These are phyloP conservation scores for Fusarium humuli DNA, from an alignment of 2,329 filamentous ascomycete species.

Conservation along the genomic window DNA sequence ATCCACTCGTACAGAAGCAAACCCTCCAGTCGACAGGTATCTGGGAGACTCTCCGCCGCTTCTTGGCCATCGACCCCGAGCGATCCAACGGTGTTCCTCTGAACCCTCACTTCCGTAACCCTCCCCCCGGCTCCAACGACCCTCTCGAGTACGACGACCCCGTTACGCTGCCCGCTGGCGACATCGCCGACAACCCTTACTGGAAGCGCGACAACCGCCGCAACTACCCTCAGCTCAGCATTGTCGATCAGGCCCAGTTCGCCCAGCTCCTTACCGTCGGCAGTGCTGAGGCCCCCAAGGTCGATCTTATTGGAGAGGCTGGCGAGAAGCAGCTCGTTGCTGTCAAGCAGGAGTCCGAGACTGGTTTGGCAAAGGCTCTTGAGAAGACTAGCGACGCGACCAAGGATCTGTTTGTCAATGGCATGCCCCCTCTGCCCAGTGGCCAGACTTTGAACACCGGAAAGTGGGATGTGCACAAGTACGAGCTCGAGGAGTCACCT, in stretches of 20 bases:
- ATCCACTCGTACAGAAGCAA: constrained; percentile 78
- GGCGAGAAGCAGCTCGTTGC: constrained; percentile 75
- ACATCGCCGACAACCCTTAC: constrained; percentile 59
- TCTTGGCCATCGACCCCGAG: constrained; percentile 84
- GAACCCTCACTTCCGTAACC: constrained; percentile 92
- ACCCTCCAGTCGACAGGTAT: constrained; percentile 89
- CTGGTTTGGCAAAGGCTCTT: constrained; percentile 79
- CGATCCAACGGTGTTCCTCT: constrained; percentile 93
- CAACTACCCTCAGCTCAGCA: constrained; percentile 82
- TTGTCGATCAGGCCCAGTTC: constrained; percentile 85
- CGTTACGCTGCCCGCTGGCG: constrained; percentile 68
- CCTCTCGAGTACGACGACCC: constrained; percentile 54
- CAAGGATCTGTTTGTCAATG: constrained; percentile 76
- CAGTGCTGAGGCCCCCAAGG: constrained; percentile 82
- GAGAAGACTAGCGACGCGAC: constrained; percentile 68
- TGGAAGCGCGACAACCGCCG: constrained; percentile 94
- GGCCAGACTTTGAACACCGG: constrained; percentile 68
- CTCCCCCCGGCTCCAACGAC: constrained; percentile 65
- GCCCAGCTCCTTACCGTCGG: constrained; percentile 88
- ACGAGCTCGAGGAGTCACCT: constrained; percentile 73
- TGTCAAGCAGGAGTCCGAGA: constrained; percentile 79
- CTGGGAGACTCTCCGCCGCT: constrained; percentile 84
- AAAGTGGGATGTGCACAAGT: constrained; percentile 75
- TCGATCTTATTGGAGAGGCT: constrained; percentile 78
- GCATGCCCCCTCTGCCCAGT: constrained; percentile 87